phyloP scores from a whole-genome alignment of 2,329 filamentous ascomycete species.

The Colletotrichum noveboracense region DNA sequence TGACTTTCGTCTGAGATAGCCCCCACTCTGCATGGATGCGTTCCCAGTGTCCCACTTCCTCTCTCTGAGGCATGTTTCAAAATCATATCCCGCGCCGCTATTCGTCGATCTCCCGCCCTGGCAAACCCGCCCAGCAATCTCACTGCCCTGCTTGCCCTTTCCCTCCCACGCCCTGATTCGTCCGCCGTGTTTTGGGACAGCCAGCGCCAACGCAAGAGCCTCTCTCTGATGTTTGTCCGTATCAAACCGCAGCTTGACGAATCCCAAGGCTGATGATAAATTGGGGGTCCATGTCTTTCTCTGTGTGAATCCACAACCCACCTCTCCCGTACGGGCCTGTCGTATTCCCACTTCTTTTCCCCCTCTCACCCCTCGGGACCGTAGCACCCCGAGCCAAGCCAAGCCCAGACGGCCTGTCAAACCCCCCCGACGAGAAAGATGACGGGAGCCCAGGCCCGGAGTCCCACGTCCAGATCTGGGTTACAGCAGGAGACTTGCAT shows the following conservation, averaged over 20 bases:
- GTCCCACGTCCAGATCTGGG: background rate
- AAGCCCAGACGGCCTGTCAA: background rate
- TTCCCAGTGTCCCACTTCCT: constrained; percentile 1
- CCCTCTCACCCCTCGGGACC: background rate
- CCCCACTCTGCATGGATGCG: constrained; percentile 17
- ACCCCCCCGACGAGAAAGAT: background rate
- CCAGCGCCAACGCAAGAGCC: background rate
- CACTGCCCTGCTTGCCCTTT: background rate
- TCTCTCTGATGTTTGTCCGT: background rate
- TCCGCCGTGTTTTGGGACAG: background rate
- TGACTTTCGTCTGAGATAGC: background rate
- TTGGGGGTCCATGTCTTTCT: background rate
- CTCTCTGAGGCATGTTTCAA: constrained; percentile 21
- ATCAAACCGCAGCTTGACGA: background rate
- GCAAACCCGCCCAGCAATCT: background rate
- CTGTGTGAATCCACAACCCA: background rate
- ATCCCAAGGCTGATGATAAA: background rate
- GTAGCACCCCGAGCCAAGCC: background rate
- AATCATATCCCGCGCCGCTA: background rate
- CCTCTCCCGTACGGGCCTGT: background rate
- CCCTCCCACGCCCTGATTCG: background rate
- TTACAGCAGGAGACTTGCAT: background rate
- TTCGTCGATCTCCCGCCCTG: constrained; percentile 19
- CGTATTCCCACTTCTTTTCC: background rate
- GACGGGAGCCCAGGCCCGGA: background rate